A percentile compares a stretch with the other conserved stretches of the same genome.
These are phyloP conservation scores for Pterocarpus macrocarpus DNA, from an alignment of 306 rosid species.

Conservation along the genomic window DNA sequence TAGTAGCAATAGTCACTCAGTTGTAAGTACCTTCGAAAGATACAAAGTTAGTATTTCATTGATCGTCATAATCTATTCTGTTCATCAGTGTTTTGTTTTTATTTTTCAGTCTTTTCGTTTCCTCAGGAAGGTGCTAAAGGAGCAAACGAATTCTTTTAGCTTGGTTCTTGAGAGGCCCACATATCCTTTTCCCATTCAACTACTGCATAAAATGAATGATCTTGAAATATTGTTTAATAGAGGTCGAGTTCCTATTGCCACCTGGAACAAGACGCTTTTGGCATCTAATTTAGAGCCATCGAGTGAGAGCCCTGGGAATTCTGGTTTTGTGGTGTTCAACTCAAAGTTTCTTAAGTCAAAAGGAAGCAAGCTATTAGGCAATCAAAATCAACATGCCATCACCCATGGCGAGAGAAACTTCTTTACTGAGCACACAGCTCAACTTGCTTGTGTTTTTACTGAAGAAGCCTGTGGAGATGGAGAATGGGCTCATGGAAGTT, in stretches of 20 bases:
- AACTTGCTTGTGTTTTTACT: conserved; percentile 68
- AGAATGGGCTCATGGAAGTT: conserved; percentile 92
- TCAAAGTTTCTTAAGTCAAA: conserved; percentile 71
- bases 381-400: conserved; percentile 61
- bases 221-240: conserved; percentile 75
- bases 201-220: conserved; percentile 61
- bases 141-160: conserved; percentile 61
- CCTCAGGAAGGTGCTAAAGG: conserved; percentile 62
- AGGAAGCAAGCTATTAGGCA: conserved; percentile 68
- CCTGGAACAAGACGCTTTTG: conserved; percentile 77
- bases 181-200: conserved; percentile 59
- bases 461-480: conserved; percentile 88
- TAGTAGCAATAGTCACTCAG: conserved; percentile 9
- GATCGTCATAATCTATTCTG: conserved; percentile 49
- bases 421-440: conserved; percentile 53
- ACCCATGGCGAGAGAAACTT: conserved; percentile 60
- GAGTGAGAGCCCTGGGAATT: conserved; percentile 62
- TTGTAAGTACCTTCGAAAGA: not conserved
- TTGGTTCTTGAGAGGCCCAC: conserved; percentile 65
- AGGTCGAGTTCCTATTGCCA: conserved; percentile 81
- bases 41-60: conserved; percentile 30
- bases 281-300: conserved; percentile 73
- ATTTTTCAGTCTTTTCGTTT: conserved; percentile 64
- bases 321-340: conserved; percentile 79
- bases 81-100: conserved; percentile 70